Conservation (phyloP, 305 asterid species). For the Fraxinus angustifolia region DNA sequence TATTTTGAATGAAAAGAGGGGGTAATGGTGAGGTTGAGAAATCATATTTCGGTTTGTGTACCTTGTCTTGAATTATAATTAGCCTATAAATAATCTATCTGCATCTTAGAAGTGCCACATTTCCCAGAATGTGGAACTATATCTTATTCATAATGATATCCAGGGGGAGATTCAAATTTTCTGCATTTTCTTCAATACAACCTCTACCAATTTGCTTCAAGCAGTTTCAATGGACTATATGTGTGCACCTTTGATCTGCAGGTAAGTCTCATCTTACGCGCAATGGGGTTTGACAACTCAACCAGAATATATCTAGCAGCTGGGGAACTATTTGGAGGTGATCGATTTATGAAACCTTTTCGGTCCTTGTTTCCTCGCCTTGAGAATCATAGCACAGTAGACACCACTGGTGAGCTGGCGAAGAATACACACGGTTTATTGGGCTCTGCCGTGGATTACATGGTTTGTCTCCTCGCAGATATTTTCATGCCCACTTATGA, state of each 20-base stretch:
- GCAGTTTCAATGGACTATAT: not conserved
- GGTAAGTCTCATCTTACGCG: slow-evolving; percentile 84
- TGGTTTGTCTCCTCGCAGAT: slow-evolving; percentile 93
- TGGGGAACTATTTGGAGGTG: slow-evolving; percentile 93
- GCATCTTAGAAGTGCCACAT: not conserved
- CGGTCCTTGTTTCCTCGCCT: slow-evolving; percentile 73
- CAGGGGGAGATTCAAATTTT: not conserved
- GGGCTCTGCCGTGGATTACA: slow-evolving; percentile 96
- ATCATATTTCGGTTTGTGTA: not conserved
- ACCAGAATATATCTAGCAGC: slow-evolving; percentile 93
- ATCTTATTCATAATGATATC: not conserved
- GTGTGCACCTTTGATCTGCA: slow-evolving; percentile 29
- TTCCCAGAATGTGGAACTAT: not conserved
- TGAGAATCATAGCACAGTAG: slow-evolving; percentile 79
- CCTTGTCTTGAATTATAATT: not conserved
- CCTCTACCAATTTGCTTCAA: not conserved
- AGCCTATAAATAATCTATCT: not conserved
- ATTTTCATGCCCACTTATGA: slow-evolving; percentile 96
- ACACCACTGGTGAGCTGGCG: slow-evolving; percentile 71
- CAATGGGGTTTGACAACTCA: slow-evolving; percentile 80
- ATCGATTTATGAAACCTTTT: slow-evolving; percentile 80
- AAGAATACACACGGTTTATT: slow-evolving; percentile 63
- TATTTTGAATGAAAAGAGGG: not conserved
- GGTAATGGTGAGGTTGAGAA: not conserved
- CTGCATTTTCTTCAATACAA: not conserved